Evolutionary conservation across 345 rosid species (phyloP).

Genomic region (Salix dunnii): DNA sequence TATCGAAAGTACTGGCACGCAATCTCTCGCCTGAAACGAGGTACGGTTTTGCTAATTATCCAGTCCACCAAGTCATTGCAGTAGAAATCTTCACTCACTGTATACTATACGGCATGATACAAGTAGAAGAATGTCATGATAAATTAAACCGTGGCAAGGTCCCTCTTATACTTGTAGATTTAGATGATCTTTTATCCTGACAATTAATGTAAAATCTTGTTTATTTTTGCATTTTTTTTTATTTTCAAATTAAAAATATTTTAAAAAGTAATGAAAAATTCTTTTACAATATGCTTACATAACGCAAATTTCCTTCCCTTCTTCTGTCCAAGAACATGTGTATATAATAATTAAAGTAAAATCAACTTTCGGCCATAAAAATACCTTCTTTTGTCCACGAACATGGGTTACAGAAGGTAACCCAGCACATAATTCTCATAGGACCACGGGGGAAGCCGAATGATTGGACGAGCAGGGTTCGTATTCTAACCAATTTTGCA

Average conservation of each 20-base stretch:
- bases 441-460: constrained; percentile 4
- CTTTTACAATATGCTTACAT: not conserved
- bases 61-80: not conserved
- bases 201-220: not conserved
- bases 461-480: constrained; percentile 1
- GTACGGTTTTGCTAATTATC: not conserved
- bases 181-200: not conserved
- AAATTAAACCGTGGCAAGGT: not conserved
- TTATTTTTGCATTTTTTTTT: too few species aligned
- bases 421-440: too few species aligned
- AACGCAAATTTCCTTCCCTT: not conserved
- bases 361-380: constrained; percentile 13
- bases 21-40: not conserved
- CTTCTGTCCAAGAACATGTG: not conserved
- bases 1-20: not conserved
- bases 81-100: not conserved
- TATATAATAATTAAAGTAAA: not conserved
- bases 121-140: not conserved
- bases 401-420: too few species aligned
- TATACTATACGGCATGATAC: not conserved
- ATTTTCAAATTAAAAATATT: too few species aligned
- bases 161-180: not conserved
- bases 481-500: not conserved
- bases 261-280: too few species aligned
- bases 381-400: not conserved